Evolutionary conservation across 495 filamentous ascomycete genomes (phyloP).

Genomic region (Massariosphaeria phaeospora): DNA sequence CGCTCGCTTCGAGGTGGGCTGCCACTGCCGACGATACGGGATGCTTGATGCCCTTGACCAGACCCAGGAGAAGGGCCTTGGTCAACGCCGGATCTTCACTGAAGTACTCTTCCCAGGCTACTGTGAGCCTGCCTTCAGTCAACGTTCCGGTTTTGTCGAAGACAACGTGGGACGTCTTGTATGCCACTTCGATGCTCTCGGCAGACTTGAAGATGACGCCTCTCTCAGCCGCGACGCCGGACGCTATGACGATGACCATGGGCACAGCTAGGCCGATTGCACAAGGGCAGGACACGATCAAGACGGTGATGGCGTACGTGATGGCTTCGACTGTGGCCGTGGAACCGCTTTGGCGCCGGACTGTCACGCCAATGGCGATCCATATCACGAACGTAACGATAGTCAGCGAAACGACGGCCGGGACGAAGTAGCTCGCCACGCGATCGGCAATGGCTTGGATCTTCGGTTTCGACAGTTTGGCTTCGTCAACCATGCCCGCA

Average conservation of each 20-base stretch:
- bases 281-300: slow-evolving; percentile 78
- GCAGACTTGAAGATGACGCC: slow-evolving; percentile 69
- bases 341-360: slow-evolving; percentile 41
- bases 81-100: slow-evolving; percentile 45
- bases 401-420: slow-evolving; percentile 54
- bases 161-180: slow-evolving; percentile 61
- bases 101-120: slow-evolving; percentile 15
- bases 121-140: slow-evolving; percentile 45
- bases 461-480: slow-evolving; percentile 63
- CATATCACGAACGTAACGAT: slow-evolving; percentile 56
- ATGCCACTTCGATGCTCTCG: slow-evolving; percentile 57
- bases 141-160: slow-evolving; percentile 84
- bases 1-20: slow-evolving; percentile 42
- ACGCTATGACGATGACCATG: slow-evolving; percentile 71
- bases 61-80: slow-evolving; percentile 42
- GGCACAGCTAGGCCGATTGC: slow-evolving; percentile 76
- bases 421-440: slow-evolving; percentile 64
- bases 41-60: slow-evolving; percentile 55
- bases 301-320: slow-evolving; percentile 68
- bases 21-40: slow-evolving; percentile 60
- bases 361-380: slow-evolving; percentile 53
- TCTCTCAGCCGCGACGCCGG: slow-evolving; percentile 60
- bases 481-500: slow-evolving; percentile 64
- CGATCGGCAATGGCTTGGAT: slow-evolving; percentile 64
- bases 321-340: slow-evolving; percentile 57